These are phyloP conservation scores for Saccharomycopsis phalli DNA, from an alignment of 1,139 yeast genomes.

Conservation along the genomic window DNA sequence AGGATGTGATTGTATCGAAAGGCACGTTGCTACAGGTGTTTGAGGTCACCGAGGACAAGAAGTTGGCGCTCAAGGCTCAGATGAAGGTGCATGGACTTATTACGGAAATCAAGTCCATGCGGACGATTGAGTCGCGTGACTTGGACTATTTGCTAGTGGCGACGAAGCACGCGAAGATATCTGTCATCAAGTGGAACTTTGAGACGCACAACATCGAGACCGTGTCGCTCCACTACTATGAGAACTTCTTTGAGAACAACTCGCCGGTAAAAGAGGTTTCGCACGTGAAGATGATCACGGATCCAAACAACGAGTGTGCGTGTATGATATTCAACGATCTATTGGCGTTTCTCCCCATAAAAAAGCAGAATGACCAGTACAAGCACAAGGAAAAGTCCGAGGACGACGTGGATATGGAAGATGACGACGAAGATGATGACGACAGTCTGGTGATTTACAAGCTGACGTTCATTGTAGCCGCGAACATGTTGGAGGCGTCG, in stretches of 20 bases:
- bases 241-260: constrained; percentile 48
- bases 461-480: constrained; percentile 49
- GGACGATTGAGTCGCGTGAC: constrained; percentile 40
- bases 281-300: constrained; percentile 48
- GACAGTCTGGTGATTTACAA: constrained; percentile 28
- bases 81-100: constrained; percentile 66
- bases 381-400: constrained; percentile 9
- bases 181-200: constrained; percentile 66
- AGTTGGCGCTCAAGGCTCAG: constrained; percentile 53
- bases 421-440: constrained; percentile 21
- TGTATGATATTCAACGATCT: constrained; percentile 63
- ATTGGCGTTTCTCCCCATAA: constrained; percentile 68
- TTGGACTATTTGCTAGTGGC: constrained; percentile 59
- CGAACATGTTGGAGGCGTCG: constrained; percentile 46
- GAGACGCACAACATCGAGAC: constrained; percentile 47
- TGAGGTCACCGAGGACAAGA: constrained; percentile 30
- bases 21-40: constrained; percentile 68
- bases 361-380: constrained; percentile 27
- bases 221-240: constrained; percentile 80
- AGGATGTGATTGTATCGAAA: constrained; percentile 60
- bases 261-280: constrained; percentile 39
- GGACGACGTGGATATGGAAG: constrained; percentile 19
- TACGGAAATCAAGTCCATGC: constrained; percentile 46
- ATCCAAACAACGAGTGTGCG: constrained; percentile 55
- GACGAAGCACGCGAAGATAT: constrained; percentile 69